phyloP scores from a whole-genome alignment of 2,329 filamentous ascomycete genomes.

The Aotearoamyces nothofagi region DNA sequence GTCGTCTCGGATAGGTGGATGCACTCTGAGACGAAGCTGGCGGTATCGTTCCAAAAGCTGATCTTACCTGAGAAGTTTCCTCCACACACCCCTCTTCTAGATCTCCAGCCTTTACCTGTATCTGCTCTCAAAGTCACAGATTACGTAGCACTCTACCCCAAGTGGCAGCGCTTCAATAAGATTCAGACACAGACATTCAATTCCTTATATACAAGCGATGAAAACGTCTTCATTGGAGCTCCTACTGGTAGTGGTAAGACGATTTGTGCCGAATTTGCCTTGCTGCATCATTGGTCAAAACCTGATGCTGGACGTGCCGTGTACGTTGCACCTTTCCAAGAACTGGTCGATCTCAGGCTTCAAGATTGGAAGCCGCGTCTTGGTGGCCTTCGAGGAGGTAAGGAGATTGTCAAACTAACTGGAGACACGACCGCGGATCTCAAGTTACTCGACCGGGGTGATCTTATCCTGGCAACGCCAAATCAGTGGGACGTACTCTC shows the following conservation, averaged over 20 bases:
- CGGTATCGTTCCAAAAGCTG: constrained; percentile 89
- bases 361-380: constrained; percentile 79
- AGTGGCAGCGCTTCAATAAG: constrained; percentile 86
- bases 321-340: constrained; percentile 90
- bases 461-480: constrained; percentile 85
- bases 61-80: constrained; percentile 92
- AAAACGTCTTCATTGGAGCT: constrained; percentile 88
- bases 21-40: constrained; percentile 87
- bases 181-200: constrained; percentile 97
- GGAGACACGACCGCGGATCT: constrained; percentile 87
- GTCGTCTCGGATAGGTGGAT: constrained; percentile 95
- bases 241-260: constrained; percentile 94
- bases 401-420: constrained; percentile 82
- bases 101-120: constrained; percentile 81
- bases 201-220: constrained; percentile 75
- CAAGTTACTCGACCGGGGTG: constrained; percentile 72
- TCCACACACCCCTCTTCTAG: constrained; percentile 79
- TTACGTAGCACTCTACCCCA: constrained; percentile 65
- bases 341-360: constrained; percentile 68
- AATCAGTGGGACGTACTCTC: constrained; percentile 93
- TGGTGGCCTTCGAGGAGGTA: constrained; percentile 58
- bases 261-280: constrained; percentile 85
- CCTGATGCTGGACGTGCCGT: constrained; percentile 63
- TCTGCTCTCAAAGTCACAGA: constrained; percentile 78
- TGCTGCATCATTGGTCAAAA: constrained; percentile 76